Conservation (phyloP, 2,329 filamentous ascomycete species). For the Calonectria henricotiae region DNA sequence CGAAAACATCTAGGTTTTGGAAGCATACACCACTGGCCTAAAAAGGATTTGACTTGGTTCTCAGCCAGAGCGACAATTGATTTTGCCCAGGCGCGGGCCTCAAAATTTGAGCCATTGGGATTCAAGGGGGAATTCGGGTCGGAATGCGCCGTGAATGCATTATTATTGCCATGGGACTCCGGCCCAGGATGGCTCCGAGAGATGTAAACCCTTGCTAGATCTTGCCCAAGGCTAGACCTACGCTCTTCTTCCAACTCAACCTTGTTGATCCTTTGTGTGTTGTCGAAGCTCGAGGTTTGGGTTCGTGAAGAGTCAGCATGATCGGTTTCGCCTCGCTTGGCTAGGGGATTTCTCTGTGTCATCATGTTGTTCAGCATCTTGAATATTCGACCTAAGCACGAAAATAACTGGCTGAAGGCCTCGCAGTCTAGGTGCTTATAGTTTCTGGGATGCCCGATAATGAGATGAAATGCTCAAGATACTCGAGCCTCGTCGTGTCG, state of each 20-base stretch:
- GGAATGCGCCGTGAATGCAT: not conserved
- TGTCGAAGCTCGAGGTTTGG: slow-evolving; percentile 3
- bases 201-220: not conserved
- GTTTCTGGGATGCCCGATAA: not conserved
- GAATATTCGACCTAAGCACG: not conserved
- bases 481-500: not conserved
- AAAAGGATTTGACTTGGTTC: slow-evolving; percentile 51
- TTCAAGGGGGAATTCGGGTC: slow-evolving; percentile 63
- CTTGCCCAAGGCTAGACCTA: not conserved
- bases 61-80: slow-evolving; percentile 48
- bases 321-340: not conserved
- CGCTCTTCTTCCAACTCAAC: slow-evolving; percentile 1
- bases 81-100: slow-evolving; percentile 61
- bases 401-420: not conserved
- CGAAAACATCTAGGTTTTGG: slow-evolving; percentile 63
- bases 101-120: slow-evolving; percentile 67
- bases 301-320: slow-evolving; percentile 12
- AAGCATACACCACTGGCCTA: slow-evolving; percentile 60
- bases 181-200: not conserved
- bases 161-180: not conserved
- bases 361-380: not conserved
- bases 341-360: not conserved
- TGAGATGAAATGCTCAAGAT: not conserved
- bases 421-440: not conserved
- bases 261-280: not conserved